Evolutionary conservation across 2,329 filamentous ascomycete genomes (phyloP).

Genomic region (Tolypocladium cylindrosporum): DNA sequence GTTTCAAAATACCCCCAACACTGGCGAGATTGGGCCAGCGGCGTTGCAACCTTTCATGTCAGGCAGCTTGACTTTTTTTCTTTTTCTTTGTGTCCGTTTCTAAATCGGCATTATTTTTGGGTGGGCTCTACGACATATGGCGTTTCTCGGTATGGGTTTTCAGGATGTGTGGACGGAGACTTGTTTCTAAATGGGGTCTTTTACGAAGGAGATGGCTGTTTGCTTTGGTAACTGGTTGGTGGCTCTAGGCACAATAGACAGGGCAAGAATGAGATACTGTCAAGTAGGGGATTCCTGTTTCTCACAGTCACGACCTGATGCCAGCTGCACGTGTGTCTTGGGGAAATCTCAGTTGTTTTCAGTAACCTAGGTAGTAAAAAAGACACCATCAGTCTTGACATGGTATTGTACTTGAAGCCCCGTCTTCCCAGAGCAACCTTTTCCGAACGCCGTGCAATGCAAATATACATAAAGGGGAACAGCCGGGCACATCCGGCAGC

Average conservation of each 20-base stretch:
- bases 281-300: background rate
- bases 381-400: background rate
- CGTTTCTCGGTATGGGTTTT: background rate
- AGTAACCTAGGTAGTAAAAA: background rate
- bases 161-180: background rate
- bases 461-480: background rate
- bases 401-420: background rate
- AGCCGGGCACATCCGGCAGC: background rate
- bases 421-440: background rate
- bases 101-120: background rate
- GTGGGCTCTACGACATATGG: background rate
- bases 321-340: background rate
- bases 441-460: slow-evolving; percentile 1
- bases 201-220: background rate
- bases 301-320: background rate
- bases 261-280: background rate
- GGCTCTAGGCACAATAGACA: background rate
- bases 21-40: background rate
- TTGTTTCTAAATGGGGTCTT: background rate
- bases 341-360: background rate
- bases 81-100: background rate
- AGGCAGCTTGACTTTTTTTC: background rate
- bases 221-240: background rate
- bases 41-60: background rate
- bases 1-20: background rate